Conservation (phyloP, 306 rosid species). For the cucumber (Cucumis sativus) region DNA sequence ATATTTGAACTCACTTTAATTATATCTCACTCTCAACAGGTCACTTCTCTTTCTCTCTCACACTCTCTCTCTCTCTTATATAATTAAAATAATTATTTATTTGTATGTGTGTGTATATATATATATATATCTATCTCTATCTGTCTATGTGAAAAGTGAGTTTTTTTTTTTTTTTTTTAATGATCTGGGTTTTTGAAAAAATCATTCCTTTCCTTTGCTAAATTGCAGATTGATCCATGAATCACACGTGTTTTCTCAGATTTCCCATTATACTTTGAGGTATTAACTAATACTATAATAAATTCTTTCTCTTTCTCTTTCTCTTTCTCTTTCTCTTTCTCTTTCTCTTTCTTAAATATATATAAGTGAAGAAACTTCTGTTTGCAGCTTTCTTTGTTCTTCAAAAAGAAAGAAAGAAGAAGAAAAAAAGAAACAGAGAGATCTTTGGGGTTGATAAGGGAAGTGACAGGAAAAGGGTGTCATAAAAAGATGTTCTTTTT, state of each 20-base stretch:
- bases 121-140: not conserved
- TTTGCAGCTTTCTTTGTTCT: not conserved
- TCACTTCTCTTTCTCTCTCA: constrained; percentile 1
- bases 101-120: not conserved
- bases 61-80: constrained; percentile 4
- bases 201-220: constrained; percentile 11
- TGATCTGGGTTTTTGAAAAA: constrained; percentile 30
- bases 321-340: not conserved
- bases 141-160: constrained; percentile 9
- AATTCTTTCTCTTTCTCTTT: constrained; percentile 16
- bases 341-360: not conserved
- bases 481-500: not conserved
- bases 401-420: not conserved
- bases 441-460: not conserved
- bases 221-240: constrained; percentile 35
- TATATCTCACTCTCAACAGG: not conserved
- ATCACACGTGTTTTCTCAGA: constrained; percentile 72
- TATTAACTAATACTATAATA: constrained; percentile 22
- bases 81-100: not conserved
- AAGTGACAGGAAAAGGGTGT: not conserved
- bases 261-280: constrained; percentile 61
- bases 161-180: not conserved
- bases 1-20: not conserved
- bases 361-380: not conserved
- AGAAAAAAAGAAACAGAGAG: no score